A percentile compares a stretch with the other conserved stretches of the same genome.
Conservation (phyloP, 2,329 filamentous ascomycete species). For the Nigrospora osmanthi region DNA sequence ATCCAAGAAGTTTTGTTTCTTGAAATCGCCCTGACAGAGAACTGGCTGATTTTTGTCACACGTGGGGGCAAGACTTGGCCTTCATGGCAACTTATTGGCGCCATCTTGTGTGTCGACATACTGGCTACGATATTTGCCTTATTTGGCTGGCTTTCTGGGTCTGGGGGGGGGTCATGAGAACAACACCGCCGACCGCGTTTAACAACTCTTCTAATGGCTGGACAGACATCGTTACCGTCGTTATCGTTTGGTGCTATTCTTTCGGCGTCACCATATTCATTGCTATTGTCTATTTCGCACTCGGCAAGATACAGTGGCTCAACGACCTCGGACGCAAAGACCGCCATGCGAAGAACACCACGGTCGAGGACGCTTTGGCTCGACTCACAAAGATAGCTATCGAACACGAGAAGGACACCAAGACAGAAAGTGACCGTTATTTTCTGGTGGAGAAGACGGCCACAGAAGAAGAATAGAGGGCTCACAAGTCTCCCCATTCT, state of each 20-base stretch:
- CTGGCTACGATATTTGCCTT: slow-evolving; percentile 62
- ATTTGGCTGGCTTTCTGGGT: slow-evolving; percentile 59
- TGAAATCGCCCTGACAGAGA: slow-evolving; percentile 64
- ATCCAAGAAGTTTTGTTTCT: slow-evolving; percentile 70
- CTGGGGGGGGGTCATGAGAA: slow-evolving; percentile 27
- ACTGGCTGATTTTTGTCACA: slow-evolving; percentile 73
- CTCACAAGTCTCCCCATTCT: too few relatives aligned
- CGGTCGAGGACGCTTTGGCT: slow-evolving; percentile 59
- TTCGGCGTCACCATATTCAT: slow-evolving; percentile 44
- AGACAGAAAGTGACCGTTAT: slow-evolving; percentile 15
- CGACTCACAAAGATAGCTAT: slow-evolving; percentile 54
- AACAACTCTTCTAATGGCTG: slow-evolving; percentile 35
- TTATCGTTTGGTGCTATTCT: slow-evolving; percentile 44
- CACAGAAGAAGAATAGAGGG: slow-evolving; percentile 14
- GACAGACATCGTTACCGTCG: slow-evolving; percentile 48
- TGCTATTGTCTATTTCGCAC: slow-evolving; percentile 52
- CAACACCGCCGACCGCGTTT: slow-evolving; percentile 22
- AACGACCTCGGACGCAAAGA: slow-evolving; percentile 57
- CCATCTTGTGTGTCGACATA: slow-evolving; percentile 60
- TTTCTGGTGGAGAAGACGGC: slow-evolving; percentile 19
- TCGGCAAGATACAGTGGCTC: slow-evolving; percentile 51
- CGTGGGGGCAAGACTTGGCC: slow-evolving; percentile 63
- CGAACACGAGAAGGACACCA: slow-evolving; percentile 17
- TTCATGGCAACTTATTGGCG: slow-evolving; percentile 60
- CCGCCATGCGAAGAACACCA: slow-evolving; percentile 51